phyloP scores from a whole-genome alignment of 495 filamentous ascomycete genomes.

The Talaromyces thailandensis region DNA sequence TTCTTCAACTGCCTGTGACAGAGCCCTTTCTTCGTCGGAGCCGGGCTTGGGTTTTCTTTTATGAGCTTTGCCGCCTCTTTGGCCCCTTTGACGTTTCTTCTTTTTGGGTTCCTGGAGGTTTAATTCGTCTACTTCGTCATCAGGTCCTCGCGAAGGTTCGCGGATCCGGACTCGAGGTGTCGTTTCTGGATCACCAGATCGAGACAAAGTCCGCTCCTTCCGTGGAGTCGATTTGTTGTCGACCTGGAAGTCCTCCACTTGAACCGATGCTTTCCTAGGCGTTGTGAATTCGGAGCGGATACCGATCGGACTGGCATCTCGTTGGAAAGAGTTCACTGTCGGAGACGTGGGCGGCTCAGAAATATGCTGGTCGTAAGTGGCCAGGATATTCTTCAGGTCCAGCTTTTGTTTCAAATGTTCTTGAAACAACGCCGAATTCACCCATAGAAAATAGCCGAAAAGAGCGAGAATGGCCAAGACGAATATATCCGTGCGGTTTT shows the following conservation, averaged over 20 bases:
- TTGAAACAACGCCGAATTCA: slow-evolving; percentile 40
- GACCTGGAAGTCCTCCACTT: slow-evolving; percentile 8
- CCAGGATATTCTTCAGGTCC: slow-evolving; percentile 44
- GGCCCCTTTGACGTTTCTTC: slow-evolving; percentile 75
- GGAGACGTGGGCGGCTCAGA: slow-evolving; percentile 13
- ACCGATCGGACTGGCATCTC: not conserved
- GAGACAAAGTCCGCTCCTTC: slow-evolving; percentile 1
- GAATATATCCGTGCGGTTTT: slow-evolving; percentile 44
- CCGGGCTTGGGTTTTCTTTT: slow-evolving; percentile 49
- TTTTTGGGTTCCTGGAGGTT: slow-evolving; percentile 44
- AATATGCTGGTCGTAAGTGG: slow-evolving; percentile 36
- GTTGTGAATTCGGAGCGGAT: not conserved
- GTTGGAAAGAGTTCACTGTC: not conserved
- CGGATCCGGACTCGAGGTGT: slow-evolving; percentile 27
- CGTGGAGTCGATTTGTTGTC: slow-evolving; percentile 10
- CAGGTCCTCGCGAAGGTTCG: slow-evolving; percentile 34
- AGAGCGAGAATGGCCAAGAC: slow-evolving; percentile 35
- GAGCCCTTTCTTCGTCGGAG: slow-evolving; percentile 28
- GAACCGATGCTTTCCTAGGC: slow-evolving; percentile 2
- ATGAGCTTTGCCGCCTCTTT: slow-evolving; percentile 69
- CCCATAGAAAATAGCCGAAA: slow-evolving; percentile 38
- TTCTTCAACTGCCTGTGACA: slow-evolving; percentile 29
- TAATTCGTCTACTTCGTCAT: slow-evolving; percentile 28
- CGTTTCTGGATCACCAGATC: slow-evolving; percentile 2
- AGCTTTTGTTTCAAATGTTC: slow-evolving; percentile 42